Conservation (phyloP, 2,329 filamentous ascomycete species). For the Arthrobotrys megalospora region DNA sequence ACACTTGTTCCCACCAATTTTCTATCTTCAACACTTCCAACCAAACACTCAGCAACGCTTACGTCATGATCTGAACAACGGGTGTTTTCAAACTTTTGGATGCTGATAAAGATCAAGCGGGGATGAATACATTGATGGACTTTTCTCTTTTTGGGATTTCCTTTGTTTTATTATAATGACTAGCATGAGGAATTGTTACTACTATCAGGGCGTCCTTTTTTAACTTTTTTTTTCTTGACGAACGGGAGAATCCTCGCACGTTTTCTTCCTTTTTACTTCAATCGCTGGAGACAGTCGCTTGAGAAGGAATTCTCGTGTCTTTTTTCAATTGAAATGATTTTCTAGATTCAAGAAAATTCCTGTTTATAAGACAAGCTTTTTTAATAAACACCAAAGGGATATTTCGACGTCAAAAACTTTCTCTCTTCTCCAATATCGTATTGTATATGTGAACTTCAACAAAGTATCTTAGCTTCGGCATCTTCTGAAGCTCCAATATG, state of each 20-base stretch:
- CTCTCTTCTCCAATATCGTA: neutral
- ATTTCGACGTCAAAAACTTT: conserved; percentile 38
- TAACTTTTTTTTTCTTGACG: conserved; percentile 33
- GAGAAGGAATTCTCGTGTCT: neutral
- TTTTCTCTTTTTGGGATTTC: conserved; percentile 1
- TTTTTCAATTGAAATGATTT: conserved; percentile 14
- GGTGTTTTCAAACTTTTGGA: conserved; percentile 9
- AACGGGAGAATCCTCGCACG: conserved; percentile 24
- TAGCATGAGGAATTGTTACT: conserved; percentile 13
- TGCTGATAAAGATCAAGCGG: conserved; percentile 13
- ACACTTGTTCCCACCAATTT: conserved; percentile 30
- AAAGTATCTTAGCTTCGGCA: too few relatives aligned
- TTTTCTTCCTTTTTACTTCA: conserved; percentile 20
- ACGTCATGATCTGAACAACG: conserved; percentile 14
- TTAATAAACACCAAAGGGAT: conserved; percentile 39
- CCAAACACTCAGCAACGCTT: neutral
- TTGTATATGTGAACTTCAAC: neutral
- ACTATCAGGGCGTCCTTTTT: conserved; percentile 3
- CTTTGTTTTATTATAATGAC: conserved; percentile 13
- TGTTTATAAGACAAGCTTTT: conserved; percentile 42
- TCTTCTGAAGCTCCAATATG: too few relatives aligned
- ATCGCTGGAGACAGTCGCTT: conserved; percentile 19
- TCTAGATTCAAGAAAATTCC: conserved; percentile 27
- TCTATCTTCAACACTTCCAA: conserved; percentile 1
- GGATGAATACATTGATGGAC: conserved; percentile 6